Conservation (phyloP, 2,329 filamentous ascomycete species). For the Amauroascus niger region DNA sequence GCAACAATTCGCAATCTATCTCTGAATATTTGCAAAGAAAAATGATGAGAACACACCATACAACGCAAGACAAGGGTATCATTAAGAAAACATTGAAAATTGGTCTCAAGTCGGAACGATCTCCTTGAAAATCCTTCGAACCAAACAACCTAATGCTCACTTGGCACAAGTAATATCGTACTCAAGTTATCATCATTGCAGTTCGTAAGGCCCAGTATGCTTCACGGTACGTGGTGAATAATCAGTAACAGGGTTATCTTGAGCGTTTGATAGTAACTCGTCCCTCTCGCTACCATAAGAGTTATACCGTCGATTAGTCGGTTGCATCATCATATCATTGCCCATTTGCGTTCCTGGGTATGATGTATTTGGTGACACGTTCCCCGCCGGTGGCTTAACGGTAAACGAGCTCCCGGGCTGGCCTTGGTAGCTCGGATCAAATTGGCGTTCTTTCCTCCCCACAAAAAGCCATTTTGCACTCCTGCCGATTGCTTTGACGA, state of each 20-base stretch:
- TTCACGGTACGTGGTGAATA: constrained; percentile 12
- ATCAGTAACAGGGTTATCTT: constrained; percentile 26
- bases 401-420: constrained; percentile 23
- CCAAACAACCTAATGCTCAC: neutral
- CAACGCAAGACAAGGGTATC: neutral
- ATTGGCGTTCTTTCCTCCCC: constrained; percentile 48
- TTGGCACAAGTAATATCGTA: neutral
- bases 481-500: constrained; percentile 67
- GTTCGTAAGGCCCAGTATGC: neutral
- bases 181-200: neutral
- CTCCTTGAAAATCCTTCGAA: neutral
- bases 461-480: constrained; percentile 73
- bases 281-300: constrained; percentile 25
- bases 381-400: constrained; percentile 19
- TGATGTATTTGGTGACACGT: constrained; percentile 1
- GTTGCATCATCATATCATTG: constrained; percentile 8
- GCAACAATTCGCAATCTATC: neutral
- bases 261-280: constrained; percentile 32
- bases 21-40: neutral
- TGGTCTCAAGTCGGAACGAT: neutral
- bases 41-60: neutral
- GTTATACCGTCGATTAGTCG: neutral
- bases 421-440: constrained; percentile 34
- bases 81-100: neutral
- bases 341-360: neutral